These are phyloP conservation scores for Trichoderma atrobrunneum DNA, from an alignment of 2,329 filamentous ascomycete genomes.

Conservation along the genomic window DNA sequence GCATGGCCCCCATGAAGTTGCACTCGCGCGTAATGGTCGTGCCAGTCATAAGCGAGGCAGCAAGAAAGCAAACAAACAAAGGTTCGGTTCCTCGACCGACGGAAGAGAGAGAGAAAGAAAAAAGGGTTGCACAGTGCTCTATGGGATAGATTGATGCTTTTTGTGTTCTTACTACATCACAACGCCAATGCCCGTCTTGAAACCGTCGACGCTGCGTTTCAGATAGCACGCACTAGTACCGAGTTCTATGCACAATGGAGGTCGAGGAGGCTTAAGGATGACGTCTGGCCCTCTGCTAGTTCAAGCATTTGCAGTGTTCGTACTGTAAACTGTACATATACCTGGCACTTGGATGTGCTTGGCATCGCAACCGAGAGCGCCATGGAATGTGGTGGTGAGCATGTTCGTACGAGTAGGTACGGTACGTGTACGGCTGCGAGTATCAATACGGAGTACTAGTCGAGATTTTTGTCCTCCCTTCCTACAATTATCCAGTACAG, in stretches of 20 bases:
- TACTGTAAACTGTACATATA: neutral
- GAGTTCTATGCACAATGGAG: neutral
- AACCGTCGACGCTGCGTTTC: conserved; percentile 1
- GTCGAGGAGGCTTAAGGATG: neutral
- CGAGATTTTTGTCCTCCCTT: neutral
- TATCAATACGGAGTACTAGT: neutral
- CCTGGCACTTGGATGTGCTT: neutral
- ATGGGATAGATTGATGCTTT: neutral
- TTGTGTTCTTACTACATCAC: neutral
- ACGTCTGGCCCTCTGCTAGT: neutral
- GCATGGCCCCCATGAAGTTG: conserved; percentile 12
- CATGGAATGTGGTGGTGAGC: neutral
- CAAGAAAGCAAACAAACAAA: neutral
- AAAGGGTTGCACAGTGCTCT: neutral
- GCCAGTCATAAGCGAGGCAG: conserved; percentile 3
- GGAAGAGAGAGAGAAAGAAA: neutral
- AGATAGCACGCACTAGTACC: neutral
- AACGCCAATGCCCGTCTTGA: conserved; percentile 4
- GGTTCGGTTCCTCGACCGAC: neutral
- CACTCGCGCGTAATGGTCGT: neutral
- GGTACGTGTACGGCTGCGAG: neutral
- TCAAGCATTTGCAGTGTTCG: neutral
- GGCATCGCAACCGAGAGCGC: neutral
- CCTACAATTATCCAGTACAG: neutral
- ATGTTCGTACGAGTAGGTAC: neutral